A percentile compares a stretch with the other conserved stretches of the same genome.
Evolutionary conservation across 306 rosid genomes (phyloP).

Genomic region (Abrus pulchellus): DNA sequence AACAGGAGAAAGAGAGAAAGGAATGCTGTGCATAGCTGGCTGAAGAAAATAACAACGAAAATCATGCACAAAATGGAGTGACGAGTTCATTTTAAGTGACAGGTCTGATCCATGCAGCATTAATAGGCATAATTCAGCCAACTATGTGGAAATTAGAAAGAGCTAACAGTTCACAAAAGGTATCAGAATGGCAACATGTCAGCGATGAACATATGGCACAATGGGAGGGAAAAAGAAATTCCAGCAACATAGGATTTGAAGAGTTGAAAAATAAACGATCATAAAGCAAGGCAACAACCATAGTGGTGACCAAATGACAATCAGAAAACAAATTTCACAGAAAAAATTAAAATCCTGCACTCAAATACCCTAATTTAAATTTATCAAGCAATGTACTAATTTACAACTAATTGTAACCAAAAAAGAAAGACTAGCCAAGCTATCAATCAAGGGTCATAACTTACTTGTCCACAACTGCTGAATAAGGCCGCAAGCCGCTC

Average conservation of each 20-base stretch:
- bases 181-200: slow-evolving; percentile 1
- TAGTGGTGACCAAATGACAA: slow-evolving; percentile 2
- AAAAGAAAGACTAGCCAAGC: slow-evolving; percentile 2
- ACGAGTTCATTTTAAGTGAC: slow-evolving; percentile 29
- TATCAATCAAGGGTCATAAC: slow-evolving; percentile 45
- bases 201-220: background rate
- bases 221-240: slow-evolving; percentile 17
- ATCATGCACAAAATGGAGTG: background rate
- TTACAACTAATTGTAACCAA: background rate
- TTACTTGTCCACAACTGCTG: slow-evolving; percentile 90
- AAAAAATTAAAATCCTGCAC: slow-evolving; percentile 9
- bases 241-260: slow-evolving; percentile 9
- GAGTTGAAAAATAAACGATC: background rate
- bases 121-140: slow-evolving; percentile 8
- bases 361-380: background rate
- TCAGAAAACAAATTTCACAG: background rate
- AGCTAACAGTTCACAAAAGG: slow-evolving; percentile 1
- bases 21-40: slow-evolving; percentile 3
- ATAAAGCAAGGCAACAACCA: slow-evolving; percentile 17
- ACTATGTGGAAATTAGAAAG: slow-evolving; percentile 14
- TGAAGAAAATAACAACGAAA: slow-evolving; percentile 14
- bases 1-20: slow-evolving; percentile 25
- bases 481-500: slow-evolving; percentile 97
- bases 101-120: slow-evolving; percentile 15
- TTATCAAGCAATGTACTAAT: slow-evolving; percentile 21